Percentiles rank a stretch among this genome's conserved stretches.
phyloP scores from a whole-genome alignment of 805 yeast species.

The Diddensiella santjacobensis region DNA sequence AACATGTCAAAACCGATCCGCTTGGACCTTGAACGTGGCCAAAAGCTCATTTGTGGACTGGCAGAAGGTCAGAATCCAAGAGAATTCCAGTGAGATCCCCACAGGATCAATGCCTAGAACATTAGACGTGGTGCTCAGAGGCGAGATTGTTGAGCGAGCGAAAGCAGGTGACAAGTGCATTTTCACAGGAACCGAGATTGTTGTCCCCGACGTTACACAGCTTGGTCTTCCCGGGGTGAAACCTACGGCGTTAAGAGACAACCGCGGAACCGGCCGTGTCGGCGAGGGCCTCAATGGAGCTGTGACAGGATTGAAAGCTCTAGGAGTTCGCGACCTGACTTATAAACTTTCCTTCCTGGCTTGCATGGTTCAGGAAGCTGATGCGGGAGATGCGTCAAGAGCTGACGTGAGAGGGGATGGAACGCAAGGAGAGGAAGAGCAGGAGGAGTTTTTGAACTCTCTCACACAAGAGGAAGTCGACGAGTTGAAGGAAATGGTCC shows the following conservation, averaged over 20 bases:
- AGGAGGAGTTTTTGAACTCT: slow-evolving; percentile 73
- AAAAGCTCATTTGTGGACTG: slow-evolving; percentile 91
- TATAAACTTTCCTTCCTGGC: slow-evolving; percentile 89
- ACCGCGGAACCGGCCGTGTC: slow-evolving; percentile 49
- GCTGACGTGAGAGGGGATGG: slow-evolving; percentile 39
- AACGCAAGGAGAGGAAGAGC: slow-evolving; percentile 61
- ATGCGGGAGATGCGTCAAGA: slow-evolving; percentile 33
- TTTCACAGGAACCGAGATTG: slow-evolving; percentile 92
- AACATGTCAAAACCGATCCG: slow-evolving; percentile 77
- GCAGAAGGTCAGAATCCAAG: slow-evolving; percentile 95
- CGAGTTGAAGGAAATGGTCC: slow-evolving; percentile 86
- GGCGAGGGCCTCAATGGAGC: slow-evolving; percentile 76
- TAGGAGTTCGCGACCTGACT: slow-evolving; percentile 94
- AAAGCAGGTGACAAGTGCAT: slow-evolving; percentile 96
- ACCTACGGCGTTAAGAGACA: slow-evolving; percentile 73
- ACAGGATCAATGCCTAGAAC: slow-evolving; percentile 99
- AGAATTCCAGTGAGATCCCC: slow-evolving; percentile 93
- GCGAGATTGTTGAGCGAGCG: slow-evolving; percentile 92
- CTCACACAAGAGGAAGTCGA: slow-evolving; percentile 76
- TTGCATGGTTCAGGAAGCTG: slow-evolving; percentile 75
- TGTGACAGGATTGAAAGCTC: slow-evolving; percentile 78
- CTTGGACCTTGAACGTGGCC: slow-evolving; percentile 78
- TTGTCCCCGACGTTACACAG: slow-evolving; percentile 90
- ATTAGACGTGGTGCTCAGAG: slow-evolving; percentile 84
- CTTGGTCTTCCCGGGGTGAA: slow-evolving; percentile 93